phyloP scores from a whole-genome alignment of 2,329 filamentous ascomycete genomes.

The Sclerotinia glacialis region DNA sequence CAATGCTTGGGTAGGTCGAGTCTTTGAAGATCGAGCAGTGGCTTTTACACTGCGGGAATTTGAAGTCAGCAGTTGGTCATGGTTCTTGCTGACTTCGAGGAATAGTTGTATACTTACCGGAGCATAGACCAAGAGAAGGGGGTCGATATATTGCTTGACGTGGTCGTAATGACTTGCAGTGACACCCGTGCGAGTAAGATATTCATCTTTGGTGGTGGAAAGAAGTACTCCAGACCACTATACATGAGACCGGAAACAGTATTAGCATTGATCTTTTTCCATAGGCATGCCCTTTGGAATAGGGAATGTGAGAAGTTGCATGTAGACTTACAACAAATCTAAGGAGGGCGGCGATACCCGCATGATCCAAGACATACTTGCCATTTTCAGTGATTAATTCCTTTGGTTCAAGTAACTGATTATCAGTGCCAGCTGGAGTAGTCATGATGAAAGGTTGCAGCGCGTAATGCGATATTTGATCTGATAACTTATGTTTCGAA shows the following conservation, averaged over 20 bases:
- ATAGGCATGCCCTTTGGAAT: background rate
- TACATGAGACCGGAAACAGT: background rate
- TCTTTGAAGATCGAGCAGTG: background rate
- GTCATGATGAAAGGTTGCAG: background rate
- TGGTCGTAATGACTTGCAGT: background rate
- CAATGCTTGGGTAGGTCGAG: background rate
- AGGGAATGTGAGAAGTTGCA: background rate
- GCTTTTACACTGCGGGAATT: background rate
- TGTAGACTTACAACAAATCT: background rate
- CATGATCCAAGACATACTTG: conserved; percentile 1
- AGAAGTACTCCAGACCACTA: background rate
- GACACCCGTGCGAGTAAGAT: background rate
- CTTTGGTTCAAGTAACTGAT: background rate
- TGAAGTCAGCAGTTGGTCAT: background rate
- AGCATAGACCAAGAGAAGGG: background rate
- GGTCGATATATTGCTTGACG: background rate
- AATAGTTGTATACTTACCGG: background rate
- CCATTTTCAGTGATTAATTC: background rate
- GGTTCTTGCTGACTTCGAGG: background rate
- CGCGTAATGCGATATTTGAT: background rate
- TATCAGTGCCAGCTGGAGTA: background rate
- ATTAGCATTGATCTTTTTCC: background rate
- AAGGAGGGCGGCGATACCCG: background rate
- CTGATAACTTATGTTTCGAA: background rate
- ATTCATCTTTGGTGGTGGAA: conserved; percentile 4